These are phyloP conservation scores for Magnolia changhungtana DNA, from an alignment of 164 flowering plant species.

Conservation along the genomic window DNA sequence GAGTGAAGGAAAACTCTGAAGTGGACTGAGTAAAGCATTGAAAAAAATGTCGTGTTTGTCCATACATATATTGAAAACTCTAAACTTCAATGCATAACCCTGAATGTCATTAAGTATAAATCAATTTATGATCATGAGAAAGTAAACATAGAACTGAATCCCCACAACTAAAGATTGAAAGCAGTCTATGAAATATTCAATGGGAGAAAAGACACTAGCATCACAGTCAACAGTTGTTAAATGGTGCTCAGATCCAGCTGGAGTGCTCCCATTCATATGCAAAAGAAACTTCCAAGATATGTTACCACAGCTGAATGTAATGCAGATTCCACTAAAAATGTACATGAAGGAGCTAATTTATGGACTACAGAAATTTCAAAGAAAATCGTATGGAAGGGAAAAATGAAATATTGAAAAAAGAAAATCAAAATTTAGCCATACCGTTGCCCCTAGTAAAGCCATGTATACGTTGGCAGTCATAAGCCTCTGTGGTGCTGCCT, in stretches of 20 bases:
- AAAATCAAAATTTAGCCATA: conserved; percentile 30
- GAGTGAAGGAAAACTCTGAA: neutral
- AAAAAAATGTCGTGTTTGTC: neutral
- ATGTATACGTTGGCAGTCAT: conserved; percentile 77
- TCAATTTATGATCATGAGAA: neutral
- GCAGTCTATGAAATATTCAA: too few species aligned
- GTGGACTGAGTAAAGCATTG: neutral
- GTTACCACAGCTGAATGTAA: neutral
- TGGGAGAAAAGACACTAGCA: too few species aligned
- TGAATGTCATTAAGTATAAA: neutral
- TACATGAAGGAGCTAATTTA: neutral
- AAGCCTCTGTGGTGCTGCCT: conserved; percentile 92
- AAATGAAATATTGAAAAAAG: neutral
- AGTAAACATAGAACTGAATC: neutral
- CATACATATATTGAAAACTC: too few species aligned
- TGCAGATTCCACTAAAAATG: neutral
- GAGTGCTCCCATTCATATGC: too few species aligned
- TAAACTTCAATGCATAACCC: neutral
- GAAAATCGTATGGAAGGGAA: neutral
- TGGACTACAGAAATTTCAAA: neutral
- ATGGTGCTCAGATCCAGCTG: too few species aligned
- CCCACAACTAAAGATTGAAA: neutral
- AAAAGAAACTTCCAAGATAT: too few species aligned
- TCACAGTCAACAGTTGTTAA: too few species aligned
- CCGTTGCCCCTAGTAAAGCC: conserved; percentile 85